These are phyloP conservation scores for Nephelium lappaceum DNA, from an alignment of 345 rosid species.

Conservation along the genomic window DNA sequence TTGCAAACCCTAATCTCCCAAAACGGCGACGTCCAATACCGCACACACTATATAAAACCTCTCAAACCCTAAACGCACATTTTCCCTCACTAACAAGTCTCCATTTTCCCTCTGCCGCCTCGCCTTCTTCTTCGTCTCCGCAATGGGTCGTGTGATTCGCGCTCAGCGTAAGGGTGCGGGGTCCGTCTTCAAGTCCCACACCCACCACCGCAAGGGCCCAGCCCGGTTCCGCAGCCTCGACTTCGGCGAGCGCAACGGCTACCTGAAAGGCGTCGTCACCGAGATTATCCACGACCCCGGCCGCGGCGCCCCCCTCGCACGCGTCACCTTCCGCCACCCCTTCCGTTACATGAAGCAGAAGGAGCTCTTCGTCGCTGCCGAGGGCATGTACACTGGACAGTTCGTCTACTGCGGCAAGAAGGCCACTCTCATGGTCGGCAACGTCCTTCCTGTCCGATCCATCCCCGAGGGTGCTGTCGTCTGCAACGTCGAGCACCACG, in stretches of 20 bases:
- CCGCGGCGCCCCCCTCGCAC: constrained; percentile 50
- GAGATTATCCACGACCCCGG: constrained; percentile 59
- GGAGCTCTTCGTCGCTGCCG: constrained; percentile 60
- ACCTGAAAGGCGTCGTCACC: constrained; percentile 47
- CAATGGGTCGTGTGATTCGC: constrained; percentile 53
- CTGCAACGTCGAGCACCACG: constrained; percentile 56
- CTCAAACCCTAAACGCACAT: neutral
- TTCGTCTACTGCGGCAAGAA: constrained; percentile 67
- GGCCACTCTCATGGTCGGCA: constrained; percentile 60
- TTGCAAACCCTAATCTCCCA: neutral
- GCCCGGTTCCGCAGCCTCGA: constrained; percentile 56
- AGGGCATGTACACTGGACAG: constrained; percentile 59
- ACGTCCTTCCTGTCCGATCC: constrained; percentile 51
- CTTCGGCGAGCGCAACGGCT: constrained; percentile 56
- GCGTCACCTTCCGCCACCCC: constrained; percentile 50
- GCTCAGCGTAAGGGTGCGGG: constrained; percentile 65
- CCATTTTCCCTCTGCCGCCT: neutral
- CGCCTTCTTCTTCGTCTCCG: neutral
- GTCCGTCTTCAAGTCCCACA: constrained; percentile 57
- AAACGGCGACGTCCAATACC: neutral
- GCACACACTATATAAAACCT: neutral
- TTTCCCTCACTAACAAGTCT: neutral
- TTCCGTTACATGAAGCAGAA: constrained; percentile 54
- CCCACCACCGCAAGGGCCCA: constrained; percentile 60
- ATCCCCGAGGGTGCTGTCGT: constrained; percentile 57